Conservation (phyloP, 2,329 filamentous ascomycete species). For the Hansfordia pulvinata region DNA sequence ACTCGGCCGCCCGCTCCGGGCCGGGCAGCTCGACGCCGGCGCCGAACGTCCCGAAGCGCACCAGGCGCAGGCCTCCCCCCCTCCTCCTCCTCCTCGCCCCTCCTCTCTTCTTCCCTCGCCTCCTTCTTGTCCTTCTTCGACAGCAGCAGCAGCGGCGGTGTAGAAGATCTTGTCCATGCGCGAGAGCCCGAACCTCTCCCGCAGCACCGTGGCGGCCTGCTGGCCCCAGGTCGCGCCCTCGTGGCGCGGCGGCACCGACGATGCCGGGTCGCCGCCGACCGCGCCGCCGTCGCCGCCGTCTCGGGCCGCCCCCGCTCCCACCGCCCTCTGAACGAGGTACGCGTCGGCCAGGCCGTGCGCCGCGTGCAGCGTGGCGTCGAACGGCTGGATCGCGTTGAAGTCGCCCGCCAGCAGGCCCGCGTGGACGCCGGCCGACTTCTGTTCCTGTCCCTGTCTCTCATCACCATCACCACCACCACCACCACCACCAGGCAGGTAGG, state of each 20-base stretch:
- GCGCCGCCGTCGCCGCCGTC: no score
- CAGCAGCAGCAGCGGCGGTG: no score
- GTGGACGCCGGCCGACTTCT: slow-evolving; percentile 16
- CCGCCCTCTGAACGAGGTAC: slow-evolving; percentile 31
- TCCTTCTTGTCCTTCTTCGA: no score
- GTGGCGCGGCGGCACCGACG: no score
- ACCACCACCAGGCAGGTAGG: slow-evolving; percentile 6
- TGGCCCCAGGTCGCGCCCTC: slow-evolving; percentile 42
- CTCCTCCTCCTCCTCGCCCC: no score
- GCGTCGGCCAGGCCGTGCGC: slow-evolving; percentile 35
- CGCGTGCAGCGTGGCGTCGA: slow-evolving; percentile 29
- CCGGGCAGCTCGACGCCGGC: slow-evolving; percentile 25
- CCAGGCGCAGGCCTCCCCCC: slow-evolving; percentile 6
- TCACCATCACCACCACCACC: no score
- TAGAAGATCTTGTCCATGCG: slow-evolving; percentile 39
- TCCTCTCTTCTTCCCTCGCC: no score
- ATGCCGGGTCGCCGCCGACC: slow-evolving; percentile 30
- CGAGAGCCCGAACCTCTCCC: slow-evolving; percentile 27
- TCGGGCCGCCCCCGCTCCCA: no score
- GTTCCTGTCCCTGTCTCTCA: no score
- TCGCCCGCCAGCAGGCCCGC: slow-evolving; percentile 35
- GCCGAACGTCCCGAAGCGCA: slow-evolving; percentile 28
- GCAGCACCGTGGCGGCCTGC: slow-evolving; percentile 25
- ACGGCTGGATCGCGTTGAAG: slow-evolving; percentile 40
- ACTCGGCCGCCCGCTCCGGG: slow-evolving; percentile 10